phyloP scores from a whole-genome alignment of 1,139 yeast genomes.

The Lodderomyces jiufengensis region DNA sequence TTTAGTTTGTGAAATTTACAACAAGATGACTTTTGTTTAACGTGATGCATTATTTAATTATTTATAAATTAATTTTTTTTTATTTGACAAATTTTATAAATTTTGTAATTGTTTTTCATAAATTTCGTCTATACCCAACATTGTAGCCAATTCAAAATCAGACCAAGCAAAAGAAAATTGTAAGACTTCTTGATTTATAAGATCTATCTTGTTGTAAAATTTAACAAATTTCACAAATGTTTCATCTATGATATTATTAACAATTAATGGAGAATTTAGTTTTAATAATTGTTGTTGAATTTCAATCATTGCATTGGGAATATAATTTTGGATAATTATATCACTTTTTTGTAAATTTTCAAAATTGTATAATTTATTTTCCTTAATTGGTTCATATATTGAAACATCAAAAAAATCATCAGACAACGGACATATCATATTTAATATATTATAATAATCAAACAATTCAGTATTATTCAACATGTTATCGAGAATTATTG shows the following conservation, averaged over 20 bases:
- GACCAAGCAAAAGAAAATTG: slow-evolving; percentile 48
- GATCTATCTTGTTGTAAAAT: slow-evolving; percentile 49
- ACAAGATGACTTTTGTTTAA: too few species aligned
- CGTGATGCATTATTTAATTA: too few species aligned
- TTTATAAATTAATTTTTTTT: too few species aligned
- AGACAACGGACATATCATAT: slow-evolving; percentile 63
- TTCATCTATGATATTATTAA: slow-evolving; percentile 48
- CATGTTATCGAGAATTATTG: slow-evolving; percentile 40
- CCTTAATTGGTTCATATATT: slow-evolving; percentile 61
- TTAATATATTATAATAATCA: slow-evolving; percentile 58
- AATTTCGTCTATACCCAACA: slow-evolving; percentile 55
- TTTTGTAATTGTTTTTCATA: slow-evolving; percentile 9
- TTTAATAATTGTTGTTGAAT: slow-evolving; percentile 54
- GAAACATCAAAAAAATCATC: slow-evolving; percentile 51
- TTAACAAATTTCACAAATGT: slow-evolving; percentile 49
- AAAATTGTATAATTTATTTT: slow-evolving; percentile 55
- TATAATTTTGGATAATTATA: slow-evolving; percentile 40
- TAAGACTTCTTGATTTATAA: slow-evolving; percentile 40
- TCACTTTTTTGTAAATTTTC: slow-evolving; percentile 41
- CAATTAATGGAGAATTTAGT: slow-evolving; percentile 60
- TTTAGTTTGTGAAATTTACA: too few species aligned
- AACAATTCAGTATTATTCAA: slow-evolving; percentile 49
- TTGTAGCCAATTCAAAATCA: slow-evolving; percentile 57
- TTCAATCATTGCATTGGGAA: slow-evolving; percentile 64
- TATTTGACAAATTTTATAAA: too few species aligned